Evolutionary conservation across 495 filamentous ascomycete genomes (phyloP), one percentile per base, ranked within the genome.

Genomic region (Penicillium lividum): DNA sequence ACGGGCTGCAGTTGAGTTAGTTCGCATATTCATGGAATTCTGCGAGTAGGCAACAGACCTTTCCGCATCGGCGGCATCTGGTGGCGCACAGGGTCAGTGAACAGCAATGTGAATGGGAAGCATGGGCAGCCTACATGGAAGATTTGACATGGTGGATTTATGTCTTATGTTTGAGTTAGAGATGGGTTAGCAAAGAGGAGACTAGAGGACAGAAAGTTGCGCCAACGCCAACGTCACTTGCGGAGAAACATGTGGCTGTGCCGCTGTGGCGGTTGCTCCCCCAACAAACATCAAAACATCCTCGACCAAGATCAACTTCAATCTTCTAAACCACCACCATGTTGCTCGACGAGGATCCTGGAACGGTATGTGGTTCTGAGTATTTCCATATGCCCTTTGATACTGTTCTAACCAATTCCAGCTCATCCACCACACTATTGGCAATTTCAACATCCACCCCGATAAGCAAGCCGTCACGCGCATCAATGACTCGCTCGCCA

Each of bases 41-140:
- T 15, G 44, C n/a, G 25, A 27, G 38, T 70, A 54, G 66, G 88
- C 86, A 53, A 75, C 78, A 58, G 61, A 97, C 93, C 90, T 95
- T 79, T 98, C 94, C 59, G 92, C 94, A 78, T 98, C 94, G 52
- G 93, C 92, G 68, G 94, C 94, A 80, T 98, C 94, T 98, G 74
- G 44, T 45, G 50, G 57, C 51, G 28, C 44, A 28, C 44, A 28
- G 43, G 53, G 56, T 63, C 30, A 67, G 62, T 47, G 58, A 53
- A 49, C 25, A 7, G 57, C 69, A 16, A 58, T 43, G 42, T 7
- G 4, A 25, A 66, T 36, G 47, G 62, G 49, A 44, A 61, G 54
- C 40, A 51, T 43, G 15, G 13, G 25, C 25, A 47, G 79, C 86
- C 64, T 83, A 92, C 89, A 90, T 62, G 89, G 89, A 63, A 92